Evolutionary conservation across 73 alveolate species (phyloP), one percentile per base, ranked within the genome.

Genomic region (Tetrahymena thermophila): DNA sequence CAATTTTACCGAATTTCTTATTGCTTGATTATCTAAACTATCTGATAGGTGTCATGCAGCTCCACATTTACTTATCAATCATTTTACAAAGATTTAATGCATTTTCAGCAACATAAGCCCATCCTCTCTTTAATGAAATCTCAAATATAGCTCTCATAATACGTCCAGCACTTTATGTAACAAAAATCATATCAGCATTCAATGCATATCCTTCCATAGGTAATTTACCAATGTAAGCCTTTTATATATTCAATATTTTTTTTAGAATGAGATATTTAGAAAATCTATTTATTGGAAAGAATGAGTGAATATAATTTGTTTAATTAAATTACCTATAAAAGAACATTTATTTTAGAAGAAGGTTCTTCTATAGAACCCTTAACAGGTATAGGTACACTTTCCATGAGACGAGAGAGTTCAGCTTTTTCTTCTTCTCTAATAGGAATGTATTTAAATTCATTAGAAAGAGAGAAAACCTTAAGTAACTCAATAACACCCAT

Each of bases 31-130:
- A 98, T 95, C 98, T 98, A 97, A 99, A 99, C 96, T 99, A 99
- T 85, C 99, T 98, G 96, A 99, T 96, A 19, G 99, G 99, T 14
- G 99, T 98, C 99, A 99, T 99, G n/a, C 99, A 97, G 93, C 98
- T 98, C 99, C 99, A 99, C 99, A 99, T 98, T 95, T 99, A 96
- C 97, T 98, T 99, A 96, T 98, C 99, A 35, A 99, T 98, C 99
- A 99, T 99, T 97, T 99, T 99, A n/a, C 95, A 85, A 28, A 95
- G 93, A n/a, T 57, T 21, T n/a, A 95, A 55, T 43, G 95, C 93
- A 85, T 95, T 38, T 93, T 85, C 93, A 35, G 99, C 96, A 43
- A 98, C 97, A 58, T 98, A 96, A 38, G 99, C 99, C 99, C 99
- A 99, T 28, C 99, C 99, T 96, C 98, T 99, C 89, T 98, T 98